Conservation (phyloP, 306 rosid genomes). For the Casuarina cunninghamiana region DNA sequence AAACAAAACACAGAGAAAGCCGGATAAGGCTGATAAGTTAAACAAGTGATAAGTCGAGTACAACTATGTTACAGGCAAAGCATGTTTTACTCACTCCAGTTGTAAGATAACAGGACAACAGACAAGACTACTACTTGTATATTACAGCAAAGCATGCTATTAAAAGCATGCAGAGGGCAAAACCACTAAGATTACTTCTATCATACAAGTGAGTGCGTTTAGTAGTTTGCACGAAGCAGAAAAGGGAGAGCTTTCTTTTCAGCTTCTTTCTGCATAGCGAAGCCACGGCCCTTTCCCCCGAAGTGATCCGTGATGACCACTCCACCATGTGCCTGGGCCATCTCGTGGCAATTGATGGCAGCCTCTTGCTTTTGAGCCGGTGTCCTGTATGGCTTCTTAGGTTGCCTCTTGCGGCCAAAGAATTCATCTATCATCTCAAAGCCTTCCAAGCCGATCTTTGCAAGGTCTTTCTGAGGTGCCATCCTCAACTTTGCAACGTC, state of each 20-base stretch:
- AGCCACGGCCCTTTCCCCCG: conserved; percentile 23
- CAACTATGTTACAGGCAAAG: too few species aligned
- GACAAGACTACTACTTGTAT: too few species aligned
- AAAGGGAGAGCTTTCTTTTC: conserved; percentile 1
- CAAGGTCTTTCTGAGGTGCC: conserved; percentile 42
- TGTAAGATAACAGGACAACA: background rate
- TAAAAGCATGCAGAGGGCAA: too few species aligned
- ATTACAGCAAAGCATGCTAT: too few species aligned
- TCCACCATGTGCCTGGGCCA: conserved; percentile 32
- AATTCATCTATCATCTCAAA: conserved; percentile 7
- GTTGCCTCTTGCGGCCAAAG: background rate
- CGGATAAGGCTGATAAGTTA: too few species aligned
- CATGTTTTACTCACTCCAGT: too few species aligned
- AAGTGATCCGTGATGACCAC: conserved; percentile 4
- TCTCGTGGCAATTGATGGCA: conserved; percentile 28
- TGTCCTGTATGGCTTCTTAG: too few species aligned
- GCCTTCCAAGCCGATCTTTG: conserved; percentile 33
- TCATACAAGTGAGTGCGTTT: background rate
- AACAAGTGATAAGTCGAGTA: too few species aligned
- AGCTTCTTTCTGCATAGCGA: conserved; percentile 22
- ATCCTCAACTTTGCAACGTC: too few species aligned
- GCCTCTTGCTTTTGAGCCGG: conserved; percentile 13
- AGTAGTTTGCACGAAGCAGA: background rate
- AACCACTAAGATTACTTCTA: too few species aligned
- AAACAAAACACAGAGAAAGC: too few species aligned